A percentile compares a stretch with the other conserved stretches of the same genome.
phyloP scores from a whole-genome alignment of 805 yeast species.

The Cyberlindnera nakhonratchasimensis region DNA sequence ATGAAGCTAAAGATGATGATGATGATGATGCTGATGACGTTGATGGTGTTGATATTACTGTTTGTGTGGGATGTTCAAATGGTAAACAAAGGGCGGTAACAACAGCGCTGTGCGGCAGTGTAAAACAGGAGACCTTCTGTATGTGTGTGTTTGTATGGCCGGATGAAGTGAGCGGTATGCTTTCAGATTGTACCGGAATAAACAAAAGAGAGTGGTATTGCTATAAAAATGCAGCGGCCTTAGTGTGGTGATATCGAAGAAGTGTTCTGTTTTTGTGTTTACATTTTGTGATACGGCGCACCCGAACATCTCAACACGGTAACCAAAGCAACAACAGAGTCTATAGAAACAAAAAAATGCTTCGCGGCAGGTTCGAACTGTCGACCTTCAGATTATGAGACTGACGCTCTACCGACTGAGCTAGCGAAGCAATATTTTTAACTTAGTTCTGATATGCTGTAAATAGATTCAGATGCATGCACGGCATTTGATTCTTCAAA shows the following conservation, averaged over 20 bases:
- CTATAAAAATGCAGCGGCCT: no score
- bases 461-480: no score
- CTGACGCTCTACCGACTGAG: slow-evolving; percentile 59
- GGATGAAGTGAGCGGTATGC: not conserved
- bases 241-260: no score
- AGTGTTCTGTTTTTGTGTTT: slow-evolving; percentile 18
- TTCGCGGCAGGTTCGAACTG: slow-evolving; percentile 53
- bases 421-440: slow-evolving; percentile 42
- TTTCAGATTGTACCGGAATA: not conserved
- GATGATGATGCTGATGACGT: not conserved
- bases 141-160: not conserved
- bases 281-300: slow-evolving; percentile 3
- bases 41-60: not conserved
- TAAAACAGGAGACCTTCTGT: no score
- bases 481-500: no score
- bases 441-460: no score
- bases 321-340: slow-evolving; percentile 7
- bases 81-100: not conserved
- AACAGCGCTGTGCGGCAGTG: slow-evolving; percentile 1
- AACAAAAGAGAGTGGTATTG: not conserved
- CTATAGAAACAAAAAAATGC: slow-evolving; percentile 29
- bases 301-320: slow-evolving; percentile 11
- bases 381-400: slow-evolving; percentile 56
- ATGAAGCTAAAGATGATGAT: not conserved
- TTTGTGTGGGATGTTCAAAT: not conserved